These are phyloP conservation scores for Umbelopsis sp. DNA, from an alignment of 371 early-diverging fungal species.

Conservation along the genomic window DNA sequence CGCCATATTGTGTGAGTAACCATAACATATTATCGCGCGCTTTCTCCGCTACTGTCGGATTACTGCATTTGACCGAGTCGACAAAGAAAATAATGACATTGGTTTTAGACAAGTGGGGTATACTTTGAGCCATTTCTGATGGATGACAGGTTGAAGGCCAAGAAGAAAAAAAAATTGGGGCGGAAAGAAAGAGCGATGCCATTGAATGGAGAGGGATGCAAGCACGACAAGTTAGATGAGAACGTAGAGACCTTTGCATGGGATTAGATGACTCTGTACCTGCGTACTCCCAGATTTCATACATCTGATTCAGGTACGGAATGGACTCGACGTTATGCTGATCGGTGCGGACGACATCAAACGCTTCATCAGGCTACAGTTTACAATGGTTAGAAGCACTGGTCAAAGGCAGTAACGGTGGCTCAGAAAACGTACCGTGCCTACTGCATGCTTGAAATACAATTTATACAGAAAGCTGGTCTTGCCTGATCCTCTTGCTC, in stretches of 20 bases:
- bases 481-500: slow-evolving; percentile 39
- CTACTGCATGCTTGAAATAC: slow-evolving; percentile 34
- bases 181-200: neutral
- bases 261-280: slow-evolving; percentile 20
- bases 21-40: slow-evolving; percentile 32
- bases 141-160: neutral
- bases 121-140: slow-evolving; percentile 31
- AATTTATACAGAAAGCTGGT: slow-evolving; percentile 42
- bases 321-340: slow-evolving; percentile 38
- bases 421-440: slow-evolving; percentile 18
- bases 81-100: slow-evolving; percentile 35
- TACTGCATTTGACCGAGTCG: slow-evolving; percentile 28
- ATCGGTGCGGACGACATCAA: slow-evolving; percentile 38
- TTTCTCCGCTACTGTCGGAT: slow-evolving; percentile 26
- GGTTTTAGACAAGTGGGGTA: slow-evolving; percentile 32
- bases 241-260: no score
- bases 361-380: slow-evolving; percentile 30
- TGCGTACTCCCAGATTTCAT: slow-evolving; percentile 42
- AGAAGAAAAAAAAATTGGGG: no score
- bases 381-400: no score
- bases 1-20: slow-evolving; percentile 28
- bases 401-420: no score
- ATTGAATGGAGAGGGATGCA: neutral
- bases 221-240: no score
- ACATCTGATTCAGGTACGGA: slow-evolving; percentile 27